Evolutionary conservation across 2,329 filamentous ascomycete species (phyloP).

Genomic region (Colletotrichum higginsianum): DNA sequence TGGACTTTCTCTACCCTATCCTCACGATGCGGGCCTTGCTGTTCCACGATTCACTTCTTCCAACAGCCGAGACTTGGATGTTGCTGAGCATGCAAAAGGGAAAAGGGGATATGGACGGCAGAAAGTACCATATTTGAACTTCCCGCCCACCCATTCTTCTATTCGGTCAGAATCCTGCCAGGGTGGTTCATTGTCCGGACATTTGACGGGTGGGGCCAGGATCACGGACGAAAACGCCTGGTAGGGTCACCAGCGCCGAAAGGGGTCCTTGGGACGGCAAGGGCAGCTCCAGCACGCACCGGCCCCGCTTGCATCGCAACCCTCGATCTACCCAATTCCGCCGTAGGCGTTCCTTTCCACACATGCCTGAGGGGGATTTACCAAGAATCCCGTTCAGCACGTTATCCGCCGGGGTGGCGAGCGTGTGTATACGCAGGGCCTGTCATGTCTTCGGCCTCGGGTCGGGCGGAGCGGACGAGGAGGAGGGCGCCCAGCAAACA

Average conservation of each 20-base stretch:
- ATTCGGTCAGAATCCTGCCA: not conserved
- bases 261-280: conserved; percentile 11
- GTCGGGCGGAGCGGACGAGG: conserved; percentile 23
- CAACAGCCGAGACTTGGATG: not conserved
- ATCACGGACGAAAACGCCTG: conserved; percentile 29
- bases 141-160: not conserved
- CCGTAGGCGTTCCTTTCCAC: conserved; percentile 26
- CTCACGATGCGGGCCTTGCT: conserved; percentile 3
- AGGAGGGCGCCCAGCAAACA: not conserved
- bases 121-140: not conserved
- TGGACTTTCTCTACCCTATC: not conserved
- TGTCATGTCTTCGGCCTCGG: not conserved
- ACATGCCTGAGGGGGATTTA: conserved; percentile 16
- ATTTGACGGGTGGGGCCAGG: conserved; percentile 28
- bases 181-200: conserved; percentile 31
- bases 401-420: conserved; percentile 16
- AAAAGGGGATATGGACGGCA: conserved; percentile 1
- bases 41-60: conserved; percentile 11
- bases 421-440: not conserved
- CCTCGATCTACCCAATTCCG: conserved; percentile 31
- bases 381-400: conserved; percentile 2
- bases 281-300: conserved; percentile 23
- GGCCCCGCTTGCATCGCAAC: conserved; percentile 32
- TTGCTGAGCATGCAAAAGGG: conserved; percentile 22
- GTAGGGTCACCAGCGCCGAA: conserved; percentile 30